Conservation (phyloP, 768 basidiomycete species). For the Obba rivulosa region DNA sequence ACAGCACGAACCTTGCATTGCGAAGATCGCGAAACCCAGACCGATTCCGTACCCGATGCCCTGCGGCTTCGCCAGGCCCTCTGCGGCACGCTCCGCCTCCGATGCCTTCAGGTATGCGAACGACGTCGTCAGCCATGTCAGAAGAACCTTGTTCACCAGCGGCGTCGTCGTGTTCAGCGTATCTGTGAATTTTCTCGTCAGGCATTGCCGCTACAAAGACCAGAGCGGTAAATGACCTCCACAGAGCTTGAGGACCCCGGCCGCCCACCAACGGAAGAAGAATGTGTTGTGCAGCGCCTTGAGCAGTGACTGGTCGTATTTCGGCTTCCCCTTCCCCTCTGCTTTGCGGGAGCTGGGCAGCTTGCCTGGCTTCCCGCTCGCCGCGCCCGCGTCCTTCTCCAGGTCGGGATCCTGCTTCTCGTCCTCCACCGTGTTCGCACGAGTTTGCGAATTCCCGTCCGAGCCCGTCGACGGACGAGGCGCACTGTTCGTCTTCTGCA, state of each 20-base stretch:
- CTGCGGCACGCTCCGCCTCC: conserved; percentile 30
- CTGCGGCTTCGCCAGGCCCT: conserved; percentile 31
- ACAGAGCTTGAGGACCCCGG: conserved; percentile 44
- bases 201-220: neutral
- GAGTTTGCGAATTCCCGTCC: neutral
- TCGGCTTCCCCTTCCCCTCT: conserved; percentile 9
- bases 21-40: conserved; percentile 49
- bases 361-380: conserved; percentile 4
- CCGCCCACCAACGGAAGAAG: conserved; percentile 39
- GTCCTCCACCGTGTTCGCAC: neutral
- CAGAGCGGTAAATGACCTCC: conserved; percentile 17
- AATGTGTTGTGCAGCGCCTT: conserved; percentile 44
- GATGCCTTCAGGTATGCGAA: conserved; percentile 37
- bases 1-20: conserved; percentile 46
- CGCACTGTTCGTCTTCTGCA: no score
- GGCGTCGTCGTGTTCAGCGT: conserved; percentile 50
- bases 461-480: neutral
- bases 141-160: conserved; percentile 50
- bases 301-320: conserved; percentile 46
- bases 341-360: neutral
- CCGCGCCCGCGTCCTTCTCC: conserved; percentile 8
- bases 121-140: conserved; percentile 52
- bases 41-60: conserved; percentile 61
- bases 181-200: conserved; percentile 20
- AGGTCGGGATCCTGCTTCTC: conserved; percentile 1